Conservation (phyloP, 345 rosid species). For the Aquilaria malaccensis region DNA sequence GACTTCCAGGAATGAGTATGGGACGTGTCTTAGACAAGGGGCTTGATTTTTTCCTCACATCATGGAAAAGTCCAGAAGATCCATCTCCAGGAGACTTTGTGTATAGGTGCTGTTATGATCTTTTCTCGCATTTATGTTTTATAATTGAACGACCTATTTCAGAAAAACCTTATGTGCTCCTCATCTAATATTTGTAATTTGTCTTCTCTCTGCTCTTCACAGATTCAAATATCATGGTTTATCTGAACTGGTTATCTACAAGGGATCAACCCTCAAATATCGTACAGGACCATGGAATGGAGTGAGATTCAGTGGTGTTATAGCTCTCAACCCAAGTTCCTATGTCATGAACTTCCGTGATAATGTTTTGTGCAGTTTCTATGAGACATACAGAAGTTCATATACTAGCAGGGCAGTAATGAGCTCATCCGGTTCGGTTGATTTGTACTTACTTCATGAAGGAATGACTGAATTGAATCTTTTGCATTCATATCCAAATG, state of each 20-base stretch:
- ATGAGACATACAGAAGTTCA: too few relatives aligned
- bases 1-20: background rate
- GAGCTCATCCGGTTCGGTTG: background rate
- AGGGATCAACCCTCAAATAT: conserved; percentile 9
- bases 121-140: too few relatives aligned
- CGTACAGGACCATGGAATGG: conserved; percentile 35
- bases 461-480: background rate
- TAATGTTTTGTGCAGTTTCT: too few relatives aligned
- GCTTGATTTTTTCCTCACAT: conserved; percentile 15
- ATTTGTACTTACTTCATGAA: background rate
- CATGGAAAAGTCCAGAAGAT: conserved; percentile 30
- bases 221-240: conserved; percentile 18
- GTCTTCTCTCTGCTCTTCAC: too few relatives aligned
- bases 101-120: too few relatives aligned
- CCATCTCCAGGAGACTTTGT: conserved; percentile 34
- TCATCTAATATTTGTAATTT: too few relatives aligned
- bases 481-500: background rate
- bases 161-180: too few relatives aligned
- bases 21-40: background rate
- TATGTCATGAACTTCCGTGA: background rate
- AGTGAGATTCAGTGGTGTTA: conserved; percentile 13
- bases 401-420: too few relatives aligned
- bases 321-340: background rate
- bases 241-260: conserved; percentile 14
- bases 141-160: too few relatives aligned